A percentile compares a stretch with the other conserved stretches of the same genome.
Evolutionary conservation across 805 yeast species (phyloP).

Genomic region (Ogataea siamensis): DNA sequence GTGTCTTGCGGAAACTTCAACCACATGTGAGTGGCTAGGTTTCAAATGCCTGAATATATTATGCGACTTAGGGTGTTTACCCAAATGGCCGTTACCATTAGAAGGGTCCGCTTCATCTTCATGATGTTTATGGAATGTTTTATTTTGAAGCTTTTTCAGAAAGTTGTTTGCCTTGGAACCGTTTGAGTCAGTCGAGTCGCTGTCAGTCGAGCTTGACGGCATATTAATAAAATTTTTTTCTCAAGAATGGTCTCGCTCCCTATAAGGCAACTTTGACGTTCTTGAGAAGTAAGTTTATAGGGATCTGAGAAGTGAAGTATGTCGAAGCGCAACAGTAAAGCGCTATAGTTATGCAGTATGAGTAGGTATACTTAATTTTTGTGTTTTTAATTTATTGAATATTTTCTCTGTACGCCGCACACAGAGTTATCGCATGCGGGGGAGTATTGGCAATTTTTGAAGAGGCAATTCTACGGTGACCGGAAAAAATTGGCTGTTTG

Average conservation of each 20-base stretch:
- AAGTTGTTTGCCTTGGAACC: constrained; percentile 16
- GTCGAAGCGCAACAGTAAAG: too few relatives aligned
- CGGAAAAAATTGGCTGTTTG: not conserved
- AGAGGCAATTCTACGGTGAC: constrained; percentile 3
- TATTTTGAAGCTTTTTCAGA: constrained; percentile 15
- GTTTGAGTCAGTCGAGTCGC: constrained; percentile 6
- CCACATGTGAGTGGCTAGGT: constrained; percentile 7
- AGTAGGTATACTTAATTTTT: not conserved
- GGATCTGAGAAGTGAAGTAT: too few relatives aligned
- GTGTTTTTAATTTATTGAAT: not conserved
- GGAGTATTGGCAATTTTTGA: not conserved
- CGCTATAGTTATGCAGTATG: not conserved
- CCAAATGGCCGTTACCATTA: not conserved
- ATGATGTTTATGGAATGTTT: constrained; percentile 16
- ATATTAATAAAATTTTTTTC: not conserved
- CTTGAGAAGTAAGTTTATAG: too few relatives aligned
- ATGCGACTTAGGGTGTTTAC: constrained; percentile 12
- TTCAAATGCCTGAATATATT: constrained; percentile 14
- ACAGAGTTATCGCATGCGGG: not conserved
- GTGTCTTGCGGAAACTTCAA: not conserved
- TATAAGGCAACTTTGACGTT: too few relatives aligned
- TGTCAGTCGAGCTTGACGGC: constrained; percentile 7
- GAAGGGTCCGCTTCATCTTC: constrained; percentile 1
- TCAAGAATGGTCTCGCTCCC: not conserved
- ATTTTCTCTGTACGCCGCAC: constrained; percentile 1